Conservation (phyloP, 164 flowering plant species). For the Warburgia ugandensis region DNA sequence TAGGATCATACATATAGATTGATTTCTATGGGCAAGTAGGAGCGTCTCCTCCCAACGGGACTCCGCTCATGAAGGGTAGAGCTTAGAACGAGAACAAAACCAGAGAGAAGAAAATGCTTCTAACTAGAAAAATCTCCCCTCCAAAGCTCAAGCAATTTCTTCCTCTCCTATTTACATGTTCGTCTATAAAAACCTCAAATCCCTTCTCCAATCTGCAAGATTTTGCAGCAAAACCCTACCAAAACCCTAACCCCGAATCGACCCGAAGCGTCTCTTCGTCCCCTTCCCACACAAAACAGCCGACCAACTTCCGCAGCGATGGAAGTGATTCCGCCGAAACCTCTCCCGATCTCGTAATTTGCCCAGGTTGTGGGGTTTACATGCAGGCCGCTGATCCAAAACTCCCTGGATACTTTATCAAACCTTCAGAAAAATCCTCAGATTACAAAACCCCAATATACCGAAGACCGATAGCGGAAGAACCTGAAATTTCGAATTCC, state of each 20-base stretch:
- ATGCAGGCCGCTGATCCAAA: conserved; percentile 67
- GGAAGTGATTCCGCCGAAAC: conserved; percentile 55
- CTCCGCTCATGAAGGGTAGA: too few relatives aligned
- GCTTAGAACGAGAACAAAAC: too few relatives aligned
- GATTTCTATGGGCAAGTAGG: too few relatives aligned
- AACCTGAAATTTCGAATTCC: conserved; percentile 50
- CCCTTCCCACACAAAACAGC: conserved; percentile 2
- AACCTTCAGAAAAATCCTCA: conserved; percentile 40
- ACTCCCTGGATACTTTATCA: conserved; percentile 66
- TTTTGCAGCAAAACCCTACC: background rate
- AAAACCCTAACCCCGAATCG: background rate
- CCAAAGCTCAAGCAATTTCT: background rate
- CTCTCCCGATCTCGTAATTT: conserved; percentile 27
- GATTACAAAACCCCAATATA: conserved; percentile 22
- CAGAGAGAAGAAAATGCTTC: background rate
- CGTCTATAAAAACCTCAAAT: background rate
- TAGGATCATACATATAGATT: too few relatives aligned
- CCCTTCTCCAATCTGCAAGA: background rate
- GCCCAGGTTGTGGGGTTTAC: conserved; percentile 89
- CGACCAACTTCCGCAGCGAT: conserved; percentile 37
- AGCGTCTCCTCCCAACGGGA: too few relatives aligned
- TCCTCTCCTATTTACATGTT: background rate
- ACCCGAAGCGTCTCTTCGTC: background rate
- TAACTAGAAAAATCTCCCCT: background rate
- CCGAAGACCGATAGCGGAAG: conserved; percentile 37